phyloP scores from a whole-genome alignment of 352 stramenopile genomes.

The Phytopythium boreale region DNA sequence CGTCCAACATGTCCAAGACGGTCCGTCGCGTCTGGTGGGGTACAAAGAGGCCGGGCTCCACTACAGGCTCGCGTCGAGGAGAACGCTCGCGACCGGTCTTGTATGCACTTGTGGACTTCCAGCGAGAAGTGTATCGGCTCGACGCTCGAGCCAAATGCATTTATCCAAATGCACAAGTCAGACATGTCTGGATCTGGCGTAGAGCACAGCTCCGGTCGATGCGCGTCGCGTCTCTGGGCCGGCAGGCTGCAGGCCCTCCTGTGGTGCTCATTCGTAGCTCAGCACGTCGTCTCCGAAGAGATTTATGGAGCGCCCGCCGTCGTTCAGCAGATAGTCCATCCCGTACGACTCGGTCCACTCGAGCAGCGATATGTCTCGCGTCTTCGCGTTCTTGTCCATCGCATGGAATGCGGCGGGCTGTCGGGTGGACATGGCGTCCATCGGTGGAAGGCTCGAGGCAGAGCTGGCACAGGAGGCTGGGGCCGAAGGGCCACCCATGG shows the following conservation, averaged over 20 bases:
- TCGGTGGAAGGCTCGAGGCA: background rate
- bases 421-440: constrained; percentile 12
- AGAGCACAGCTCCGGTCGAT: too few species aligned
- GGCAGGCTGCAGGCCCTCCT: too few species aligned
- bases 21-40: too few species aligned
- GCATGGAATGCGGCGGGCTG: background rate
- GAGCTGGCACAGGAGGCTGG: constrained; percentile 10
- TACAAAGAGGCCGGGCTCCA: too few species aligned
- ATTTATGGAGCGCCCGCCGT: constrained; percentile 42
- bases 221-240: too few species aligned
- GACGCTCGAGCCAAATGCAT: background rate
- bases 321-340: constrained; percentile 80
- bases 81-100: background rate
- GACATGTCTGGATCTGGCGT: background rate
- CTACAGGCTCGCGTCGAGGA: too few species aligned
- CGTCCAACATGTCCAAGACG: too few species aligned
- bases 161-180: background rate
- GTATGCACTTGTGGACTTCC: background rate
- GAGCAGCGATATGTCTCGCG: constrained; percentile 64
- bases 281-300: constrained; percentile 61
- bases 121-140: background rate
- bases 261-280: constrained; percentile 41
- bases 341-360: constrained; percentile 79
- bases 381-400: constrained; percentile 41
- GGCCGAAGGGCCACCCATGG: background rate